phyloP scores from a whole-genome alignment of 2,329 filamentous ascomycete species.

The Coniochaeta sp. region DNA sequence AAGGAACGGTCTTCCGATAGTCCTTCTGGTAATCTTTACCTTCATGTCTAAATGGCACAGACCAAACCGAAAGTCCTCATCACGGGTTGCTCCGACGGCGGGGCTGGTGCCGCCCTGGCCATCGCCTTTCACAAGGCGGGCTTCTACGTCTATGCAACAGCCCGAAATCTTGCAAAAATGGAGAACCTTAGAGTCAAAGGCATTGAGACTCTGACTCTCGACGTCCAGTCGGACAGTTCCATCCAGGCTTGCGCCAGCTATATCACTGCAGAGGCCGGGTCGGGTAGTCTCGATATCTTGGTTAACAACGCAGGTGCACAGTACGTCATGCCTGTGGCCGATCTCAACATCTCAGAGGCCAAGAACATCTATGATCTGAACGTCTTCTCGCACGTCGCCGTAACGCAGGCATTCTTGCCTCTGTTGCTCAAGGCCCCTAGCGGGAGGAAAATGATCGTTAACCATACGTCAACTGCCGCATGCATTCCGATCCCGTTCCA shows the following conservation, averaged over 20 bases:
- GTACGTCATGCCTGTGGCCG: constrained; percentile 21
- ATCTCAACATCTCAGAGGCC: constrained; percentile 20
- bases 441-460: not conserved
- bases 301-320: constrained; percentile 33
- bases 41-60: too few species aligned
- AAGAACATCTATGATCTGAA: constrained; percentile 21
- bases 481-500: constrained; percentile 12
- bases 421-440: constrained; percentile 19
- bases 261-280: constrained; percentile 22
- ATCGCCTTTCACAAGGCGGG: constrained; percentile 28
- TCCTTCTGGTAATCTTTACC: too few species aligned
- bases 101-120: constrained; percentile 32
- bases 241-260: constrained; percentile 20
- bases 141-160: constrained; percentile 30
- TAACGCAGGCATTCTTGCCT: constrained; percentile 29
- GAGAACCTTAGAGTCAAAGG: too few species aligned
- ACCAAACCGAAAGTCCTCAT: too few species aligned
- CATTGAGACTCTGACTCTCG: too few species aligned
- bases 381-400: constrained; percentile 27
- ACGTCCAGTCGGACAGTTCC: constrained; percentile 24
- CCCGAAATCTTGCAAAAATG: constrained; percentile 24
- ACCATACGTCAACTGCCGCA: not conserved
- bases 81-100: constrained; percentile 29
- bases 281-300: constrained; percentile 31
- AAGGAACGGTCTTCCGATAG: too few species aligned